These are phyloP conservation scores for Teunomyces atbi DNA, from an alignment of 805 yeast species.

Conservation along the genomic window DNA sequence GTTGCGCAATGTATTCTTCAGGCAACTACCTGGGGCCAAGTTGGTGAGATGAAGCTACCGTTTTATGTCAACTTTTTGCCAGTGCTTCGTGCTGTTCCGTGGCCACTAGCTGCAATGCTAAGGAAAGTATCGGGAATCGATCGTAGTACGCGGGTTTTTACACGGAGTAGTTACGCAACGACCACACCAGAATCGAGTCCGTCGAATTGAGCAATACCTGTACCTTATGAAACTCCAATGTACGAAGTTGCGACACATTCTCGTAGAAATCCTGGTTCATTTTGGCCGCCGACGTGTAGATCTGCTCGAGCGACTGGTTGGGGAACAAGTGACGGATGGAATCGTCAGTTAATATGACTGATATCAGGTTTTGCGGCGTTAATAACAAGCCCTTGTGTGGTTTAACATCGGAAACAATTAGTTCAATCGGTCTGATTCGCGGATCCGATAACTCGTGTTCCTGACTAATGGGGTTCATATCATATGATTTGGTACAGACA, in stretches of 20 bases:
- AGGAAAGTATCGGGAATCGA: conserved; percentile 72
- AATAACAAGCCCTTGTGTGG: conserved; percentile 6
- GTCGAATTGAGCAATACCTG: not conserved
- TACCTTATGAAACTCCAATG: not conserved
- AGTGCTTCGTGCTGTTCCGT: conserved; percentile 64
- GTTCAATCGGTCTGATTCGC: conserved; percentile 19
- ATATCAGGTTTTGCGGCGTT: conserved; percentile 12
- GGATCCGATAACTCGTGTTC: conserved; percentile 23
- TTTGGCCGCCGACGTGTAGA: conserved; percentile 10
- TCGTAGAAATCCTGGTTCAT: not conserved
- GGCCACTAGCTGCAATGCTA: conserved; percentile 59
- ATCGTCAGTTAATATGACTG: conserved; percentile 12
- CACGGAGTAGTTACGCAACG: conserved; percentile 5
- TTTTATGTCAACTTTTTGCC: conserved; percentile 77
- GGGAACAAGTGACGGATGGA: conserved; percentile 14
- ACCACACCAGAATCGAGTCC: not conserved
- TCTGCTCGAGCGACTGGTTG: conserved; percentile 12
- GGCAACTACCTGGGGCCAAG: conserved; percentile 57
- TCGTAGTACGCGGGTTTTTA: conserved; percentile 36
- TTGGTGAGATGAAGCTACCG: conserved; percentile 73
- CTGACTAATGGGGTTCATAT: conserved; percentile 3
- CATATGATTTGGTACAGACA: conserved; percentile 28
- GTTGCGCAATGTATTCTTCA: conserved; percentile 60
- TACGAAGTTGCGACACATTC: not conserved
- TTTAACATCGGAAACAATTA: conserved; percentile 18